phyloP scores from a whole-genome alignment of 2,329 filamentous ascomycete genomes.

The Alternaria sp. region DNA sequence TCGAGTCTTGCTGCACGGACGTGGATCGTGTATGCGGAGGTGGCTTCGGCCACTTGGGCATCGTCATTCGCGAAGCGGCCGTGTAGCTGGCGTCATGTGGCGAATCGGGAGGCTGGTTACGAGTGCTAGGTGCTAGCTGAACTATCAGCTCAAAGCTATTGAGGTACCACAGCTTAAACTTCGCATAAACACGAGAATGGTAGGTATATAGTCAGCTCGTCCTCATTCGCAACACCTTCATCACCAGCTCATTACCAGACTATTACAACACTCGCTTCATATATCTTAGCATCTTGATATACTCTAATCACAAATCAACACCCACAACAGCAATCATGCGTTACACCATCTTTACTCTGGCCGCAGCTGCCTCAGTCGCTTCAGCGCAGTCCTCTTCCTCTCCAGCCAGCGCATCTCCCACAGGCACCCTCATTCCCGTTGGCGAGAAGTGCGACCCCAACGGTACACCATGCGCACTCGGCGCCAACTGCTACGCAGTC shows the following conservation, averaged over 20 bases:
- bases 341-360: slow-evolving; percentile 24
- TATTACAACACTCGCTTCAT: background rate
- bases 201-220: background rate
- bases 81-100: slow-evolving; percentile 2
- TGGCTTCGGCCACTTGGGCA: background rate
- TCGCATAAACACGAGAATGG: background rate
- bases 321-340: slow-evolving; percentile 20
- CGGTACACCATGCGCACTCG: slow-evolving; percentile 23
- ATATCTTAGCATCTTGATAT: background rate
- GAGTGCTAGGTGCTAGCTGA: background rate
- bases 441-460: slow-evolving; percentile 22
- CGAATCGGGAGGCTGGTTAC: slow-evolving; percentile 1
- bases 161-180: background rate
- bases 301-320: background rate
- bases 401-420: background rate
- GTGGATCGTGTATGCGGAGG: background rate
- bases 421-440: slow-evolving; percentile 12
- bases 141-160: background rate
- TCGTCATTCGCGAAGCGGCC: background rate
- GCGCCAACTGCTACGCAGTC: slow-evolving; percentile 25
- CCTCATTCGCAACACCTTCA: too few species aligned
- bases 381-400: slow-evolving; percentile 17
- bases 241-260: background rate
- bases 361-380: slow-evolving; percentile 18
- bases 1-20: background rate